Base-by-base conservation (phyloP, 495 filamentous ascomycete species). In the Diplogelasinospora grovesii region DNA sequence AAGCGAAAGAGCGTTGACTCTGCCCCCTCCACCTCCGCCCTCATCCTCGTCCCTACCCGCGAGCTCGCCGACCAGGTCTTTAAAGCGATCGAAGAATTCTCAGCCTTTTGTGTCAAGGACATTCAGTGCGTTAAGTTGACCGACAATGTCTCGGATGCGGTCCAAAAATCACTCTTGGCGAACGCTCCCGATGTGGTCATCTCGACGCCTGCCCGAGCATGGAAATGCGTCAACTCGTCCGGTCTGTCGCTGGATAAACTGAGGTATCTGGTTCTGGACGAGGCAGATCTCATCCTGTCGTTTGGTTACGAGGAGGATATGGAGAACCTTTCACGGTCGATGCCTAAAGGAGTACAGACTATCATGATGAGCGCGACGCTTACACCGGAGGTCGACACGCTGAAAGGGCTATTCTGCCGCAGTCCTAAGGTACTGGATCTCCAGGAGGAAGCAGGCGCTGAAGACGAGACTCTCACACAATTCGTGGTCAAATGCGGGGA, bases 221-320 rank as follows among this genome's bases (percentile, higher is more conserved):
- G 83, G 41, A 61, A 74, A 22, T 83, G 88, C 52, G 58, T 89
- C 41, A 83, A 83, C 41, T 77, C 71, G 29, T 78, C 77, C 0
- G 73, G 80, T 0, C 71, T 95, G 33, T 76, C 76, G 3, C 63
- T 93, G 13, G 74, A 81, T 7, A 71, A 75, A 38, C 73, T 97
- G 25, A 73, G 76, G 33, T 76, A 89, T 39, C 65, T 99, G 10
- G 89, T 97, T 8, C 82, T 99, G 41, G 92, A 99, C 53, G 92
- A 99, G 63, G 89, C 89, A 3, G 92, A 99, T 60, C 60, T 97
- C 39, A 81, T 97, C n/a, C 67, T 96, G 39, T 89, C 83, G 7
- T 99, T 96, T 54, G 92, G 89, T 32, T 95, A 96, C 52, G 83
- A 92, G 26, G 83, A 90, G 35, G 92, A 97, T 53, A 74, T 99